A percentile compares a stretch with the other conserved stretches of the same genome.
These are phyloP conservation scores for Catunica adiposa DNA, from an alignment of 2,329 filamentous ascomycete species.

Conservation along the genomic window DNA sequence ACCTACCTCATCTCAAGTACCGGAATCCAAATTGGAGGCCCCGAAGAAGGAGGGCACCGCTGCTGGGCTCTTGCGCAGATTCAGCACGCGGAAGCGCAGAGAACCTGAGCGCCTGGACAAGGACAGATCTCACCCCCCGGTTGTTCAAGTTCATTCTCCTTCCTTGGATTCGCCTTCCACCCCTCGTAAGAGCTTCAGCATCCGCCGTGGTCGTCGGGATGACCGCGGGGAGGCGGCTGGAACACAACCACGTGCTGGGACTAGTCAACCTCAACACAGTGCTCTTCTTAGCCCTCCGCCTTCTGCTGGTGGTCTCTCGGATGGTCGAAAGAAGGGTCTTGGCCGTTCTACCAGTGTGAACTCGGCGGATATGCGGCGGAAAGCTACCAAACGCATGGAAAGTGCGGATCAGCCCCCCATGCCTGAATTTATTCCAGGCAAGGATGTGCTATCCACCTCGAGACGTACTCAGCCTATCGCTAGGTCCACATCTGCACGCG, in stretches of 20 bases:
- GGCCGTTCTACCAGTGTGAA: slow-evolving; percentile 85
- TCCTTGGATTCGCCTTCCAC: slow-evolving; percentile 40
- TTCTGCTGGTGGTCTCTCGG: slow-evolving; percentile 38
- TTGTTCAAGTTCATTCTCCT: slow-evolving; percentile 65
- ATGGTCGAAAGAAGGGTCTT: slow-evolving; percentile 50
- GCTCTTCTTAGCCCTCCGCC: slow-evolving; percentile 62
- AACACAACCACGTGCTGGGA: slow-evolving; percentile 35
- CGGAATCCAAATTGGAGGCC: slow-evolving; percentile 37
- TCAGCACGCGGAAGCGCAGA: slow-evolving; percentile 70
- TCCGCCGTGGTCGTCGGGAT: slow-evolving; percentile 43
- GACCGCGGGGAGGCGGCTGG: slow-evolving; percentile 31
- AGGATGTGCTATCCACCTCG: slow-evolving; percentile 35
- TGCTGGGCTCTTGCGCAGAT: slow-evolving; percentile 66
- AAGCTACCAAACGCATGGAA: slow-evolving; percentile 30
- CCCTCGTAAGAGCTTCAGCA: slow-evolving; percentile 77
- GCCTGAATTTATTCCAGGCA: slow-evolving; percentile 28
- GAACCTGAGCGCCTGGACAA: slow-evolving; percentile 47
- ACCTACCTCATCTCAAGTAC: slow-evolving; percentile 22
- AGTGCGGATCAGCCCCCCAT: slow-evolving; percentile 45
- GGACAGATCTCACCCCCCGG: slow-evolving; percentile 52
- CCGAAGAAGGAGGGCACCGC: slow-evolving; percentile 81
- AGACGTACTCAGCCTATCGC: slow-evolving; percentile 35
- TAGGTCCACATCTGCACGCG: slow-evolving; percentile 49
- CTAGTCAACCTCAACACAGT: slow-evolving; percentile 54
- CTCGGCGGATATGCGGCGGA: slow-evolving; percentile 62